Evolutionary conservation across 2,329 filamentous ascomycete genomes (phyloP), one percentile per base, ranked within the genome.

Genomic region (Microsporum audouinii): DNA sequence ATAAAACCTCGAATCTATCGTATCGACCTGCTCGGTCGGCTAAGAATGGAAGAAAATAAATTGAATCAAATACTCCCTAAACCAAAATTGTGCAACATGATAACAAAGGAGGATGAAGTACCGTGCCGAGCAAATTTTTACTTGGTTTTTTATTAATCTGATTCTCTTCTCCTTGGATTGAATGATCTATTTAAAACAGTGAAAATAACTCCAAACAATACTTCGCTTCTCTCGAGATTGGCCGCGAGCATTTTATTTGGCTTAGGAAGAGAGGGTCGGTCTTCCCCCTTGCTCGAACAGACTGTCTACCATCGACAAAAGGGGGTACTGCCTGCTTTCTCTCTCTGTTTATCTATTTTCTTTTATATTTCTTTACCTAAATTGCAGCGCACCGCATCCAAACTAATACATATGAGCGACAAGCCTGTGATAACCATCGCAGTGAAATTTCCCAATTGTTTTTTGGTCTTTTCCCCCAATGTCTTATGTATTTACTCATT

Each of bases 221-320:
- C 57, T 60, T 41, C 36, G 47, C n/a, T 70, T 71, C 73, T 68
- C 63, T 69, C 69, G 76, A 79, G 76, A 76, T 74, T 76, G 77
- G 78, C 75, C 75, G 71, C 72, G 70, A 56, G 51, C 51, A 55
- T 17, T 34, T 55, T 60, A 66, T 76, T 71, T 70, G 72, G 75
- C 76, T 75, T 74, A 69, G 65, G 69, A 66, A 39, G 36, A 58
- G 33, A 58, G 34, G 45, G 56, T 41, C 39, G 60, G 34, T 27
- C 31, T 59, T 41, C 7, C 31, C 47, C 8, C 14, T 10, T n/a
- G 29, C 38, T 53, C 29, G 27, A 23, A 34, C 31, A 36, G 58
- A 55, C 38, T 55, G 55, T 49, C 47, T 59, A 29, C 57, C 57
- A 58, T 56, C 12, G 59, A 29, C 59, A 64, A 62, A 61, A 23